Evolutionary conservation across 1,284 basidiomycete genomes (phyloP), one percentile per base, ranked within the genome.

Genomic region (Dichomitus squalens): DNA sequence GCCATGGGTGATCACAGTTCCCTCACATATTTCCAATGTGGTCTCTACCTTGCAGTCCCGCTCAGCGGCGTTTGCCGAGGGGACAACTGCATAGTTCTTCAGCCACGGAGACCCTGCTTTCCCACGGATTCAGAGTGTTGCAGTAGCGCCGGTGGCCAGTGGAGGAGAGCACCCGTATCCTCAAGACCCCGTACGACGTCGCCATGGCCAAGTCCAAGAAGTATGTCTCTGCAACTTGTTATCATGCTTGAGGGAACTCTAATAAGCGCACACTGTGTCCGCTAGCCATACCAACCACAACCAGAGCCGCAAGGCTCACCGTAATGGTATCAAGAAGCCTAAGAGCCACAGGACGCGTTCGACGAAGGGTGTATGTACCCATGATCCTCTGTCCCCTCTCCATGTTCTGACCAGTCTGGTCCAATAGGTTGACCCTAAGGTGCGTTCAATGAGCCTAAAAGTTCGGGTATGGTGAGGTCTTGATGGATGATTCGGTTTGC

Each of bases 271-370:
- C n/a, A 51, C n/a, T 18, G 25, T 9, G 18, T 43, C 18, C 20
- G 11, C 52, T 61, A 92, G 90, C 71, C 88, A 92, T 75, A 90
- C 88, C 71, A 92, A 92, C 79, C 95, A 96, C 85, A 96, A 96
- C 85, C 95, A 96, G 83, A 91, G 70, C 82, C 84, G 84, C 76
- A 95, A 95, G 85, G 95, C 96, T 70, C 96, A 99, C 85, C 88
- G 92, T 66, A 99, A 99, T 83, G 96, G 95, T 74, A 96, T 96
- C 82, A 93, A 90, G 80, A 86, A 81, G 75, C 88, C 92, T 57
- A 79, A 83, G 76, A 85, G 85, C 65, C 82, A 87, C 76, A 79
- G 88, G 73, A 88, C 92, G 72, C 85, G 90, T 65, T 96, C 93
- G 57, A 74, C 94, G 81, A 95, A 89, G 81, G 96, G 96, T 85